A percentile compares a stretch with the other conserved stretches of the same genome.
phyloP scores from a whole-genome alignment of 768 basidiomycete species.

The Lactarius hengduanensis region DNA sequence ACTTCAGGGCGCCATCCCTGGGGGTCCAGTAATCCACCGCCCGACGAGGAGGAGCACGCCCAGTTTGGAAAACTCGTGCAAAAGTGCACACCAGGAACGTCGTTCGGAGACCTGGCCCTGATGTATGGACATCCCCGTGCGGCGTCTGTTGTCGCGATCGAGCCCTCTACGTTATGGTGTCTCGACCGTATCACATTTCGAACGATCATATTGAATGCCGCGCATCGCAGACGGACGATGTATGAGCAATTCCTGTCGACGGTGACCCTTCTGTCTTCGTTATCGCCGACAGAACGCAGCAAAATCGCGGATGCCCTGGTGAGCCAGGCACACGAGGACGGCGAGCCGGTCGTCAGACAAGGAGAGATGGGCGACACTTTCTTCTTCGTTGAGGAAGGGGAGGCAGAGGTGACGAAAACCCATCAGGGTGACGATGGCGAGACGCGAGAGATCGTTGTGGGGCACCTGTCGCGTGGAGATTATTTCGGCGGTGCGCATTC shows the following conservation, averaged over 20 bases:
- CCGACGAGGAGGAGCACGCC: slow-evolving; percentile 49
- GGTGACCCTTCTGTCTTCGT: slow-evolving; percentile 81
- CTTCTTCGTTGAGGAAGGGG: slow-evolving; percentile 95
- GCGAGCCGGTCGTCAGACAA: slow-evolving; percentile 84
- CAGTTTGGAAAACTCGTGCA: slow-evolving; percentile 80
- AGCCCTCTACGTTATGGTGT: slow-evolving; percentile 85
- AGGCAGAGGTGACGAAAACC: slow-evolving; percentile 81
- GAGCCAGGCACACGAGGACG: slow-evolving; percentile 76
- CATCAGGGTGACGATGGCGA: slow-evolving; percentile 58
- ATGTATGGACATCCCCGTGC: slow-evolving; percentile 98
- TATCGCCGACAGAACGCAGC: slow-evolving; percentile 86
- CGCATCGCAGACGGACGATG: slow-evolving; percentile 88
- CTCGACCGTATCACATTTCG: slow-evolving; percentile 98
- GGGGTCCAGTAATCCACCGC: slow-evolving; percentile 48
- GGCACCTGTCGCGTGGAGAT: slow-evolving; percentile 81
- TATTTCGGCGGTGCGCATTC: slow-evolving; percentile 88
- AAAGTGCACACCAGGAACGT: slow-evolving; percentile 79
- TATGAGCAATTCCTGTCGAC: slow-evolving; percentile 95
- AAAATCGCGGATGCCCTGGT: slow-evolving; percentile 97
- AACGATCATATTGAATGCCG: slow-evolving; percentile 93
- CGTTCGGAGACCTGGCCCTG: slow-evolving; percentile 94
- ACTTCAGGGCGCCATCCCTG: slow-evolving; percentile 42
- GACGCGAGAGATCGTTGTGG: slow-evolving; percentile 66
- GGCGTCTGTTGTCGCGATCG: slow-evolving; percentile 86
- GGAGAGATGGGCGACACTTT: slow-evolving; percentile 97